Percentiles rank a stretch among this genome's conserved stretches.
Conservation (phyloP, 257 asterid genomes). For the Thymus quinquecostatus region DNA sequence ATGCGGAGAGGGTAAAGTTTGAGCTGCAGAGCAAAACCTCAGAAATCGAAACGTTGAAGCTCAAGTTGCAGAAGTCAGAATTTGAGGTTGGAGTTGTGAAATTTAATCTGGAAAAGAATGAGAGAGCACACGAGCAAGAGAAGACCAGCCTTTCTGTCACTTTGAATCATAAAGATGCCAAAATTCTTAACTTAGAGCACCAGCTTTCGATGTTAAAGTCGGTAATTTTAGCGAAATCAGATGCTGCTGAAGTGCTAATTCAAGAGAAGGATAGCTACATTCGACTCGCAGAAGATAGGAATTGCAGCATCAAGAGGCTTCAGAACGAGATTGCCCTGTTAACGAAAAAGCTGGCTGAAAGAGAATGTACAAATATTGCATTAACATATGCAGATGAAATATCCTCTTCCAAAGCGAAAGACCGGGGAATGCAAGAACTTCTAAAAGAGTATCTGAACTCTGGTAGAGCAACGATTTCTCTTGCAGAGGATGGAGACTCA, state of each 20-base stretch:
- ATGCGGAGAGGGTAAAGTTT: conserved; percentile 28
- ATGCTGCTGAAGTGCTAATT: conserved; percentile 35
- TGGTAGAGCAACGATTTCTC: conserved; percentile 24
- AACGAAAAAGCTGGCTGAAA: conserved; percentile 35
- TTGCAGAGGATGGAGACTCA: conserved; percentile 31
- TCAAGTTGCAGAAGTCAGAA: conserved; percentile 33
- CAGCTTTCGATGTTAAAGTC: conserved; percentile 32
- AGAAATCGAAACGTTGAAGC: conserved; percentile 32
- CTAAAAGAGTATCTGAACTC: conserved; percentile 29
- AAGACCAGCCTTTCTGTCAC: conserved; percentile 26
- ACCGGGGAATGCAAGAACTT: conserved; percentile 34
- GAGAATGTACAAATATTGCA: conserved; percentile 31
- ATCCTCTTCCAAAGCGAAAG: conserved; percentile 33
- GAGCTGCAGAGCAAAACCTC: conserved; percentile 36
- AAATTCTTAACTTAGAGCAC: conserved; percentile 36
- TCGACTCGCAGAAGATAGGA: conserved; percentile 42
- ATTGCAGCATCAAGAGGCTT: conserved; percentile 32
- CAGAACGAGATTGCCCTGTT: conserved; percentile 39
- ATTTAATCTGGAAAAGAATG: conserved; percentile 31
- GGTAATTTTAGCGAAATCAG: conserved; percentile 24
- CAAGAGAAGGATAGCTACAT: conserved; percentile 38
- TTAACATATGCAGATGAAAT: conserved; percentile 20
- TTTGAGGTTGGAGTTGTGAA: conserved; percentile 35
- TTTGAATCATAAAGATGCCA: conserved; percentile 33
- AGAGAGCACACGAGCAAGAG: conserved; percentile 37